phyloP scores from a whole-genome alignment of 768 basidiomycete genomes.

The Suillus fuscotomentosus region DNA sequence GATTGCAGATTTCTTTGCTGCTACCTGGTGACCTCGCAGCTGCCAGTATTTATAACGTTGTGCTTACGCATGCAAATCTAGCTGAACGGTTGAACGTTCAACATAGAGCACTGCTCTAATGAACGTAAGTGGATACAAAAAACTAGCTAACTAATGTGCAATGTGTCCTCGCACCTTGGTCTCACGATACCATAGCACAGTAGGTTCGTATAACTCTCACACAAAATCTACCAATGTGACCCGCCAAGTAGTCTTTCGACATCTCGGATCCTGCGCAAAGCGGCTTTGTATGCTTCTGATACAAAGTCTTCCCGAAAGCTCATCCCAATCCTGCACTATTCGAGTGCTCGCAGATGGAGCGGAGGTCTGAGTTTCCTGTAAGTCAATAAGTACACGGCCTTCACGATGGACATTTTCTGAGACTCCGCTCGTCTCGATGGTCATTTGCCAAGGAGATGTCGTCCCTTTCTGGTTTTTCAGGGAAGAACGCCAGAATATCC shows the following conservation, averaged over 20 bases:
- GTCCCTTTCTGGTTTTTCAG: conserved; percentile 10
- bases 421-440: neutral
- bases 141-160: conserved; percentile 7
- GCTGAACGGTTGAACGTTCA: neutral
- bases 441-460: neutral
- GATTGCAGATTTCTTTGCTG: too few relatives aligned
- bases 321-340: conserved; percentile 33
- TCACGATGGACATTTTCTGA: conserved; percentile 12
- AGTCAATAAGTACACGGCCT: conserved; percentile 21
- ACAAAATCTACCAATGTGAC: conserved; percentile 15
- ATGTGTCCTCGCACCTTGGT: neutral
- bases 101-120: neutral
- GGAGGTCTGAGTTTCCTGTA: conserved; percentile 13
- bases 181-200: neutral
- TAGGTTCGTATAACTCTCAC: neutral
- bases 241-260: conserved; percentile 21
- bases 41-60: neutral
- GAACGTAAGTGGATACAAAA: neutral
- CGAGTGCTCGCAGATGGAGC: neutral
- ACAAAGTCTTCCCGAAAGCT: conserved; percentile 28
- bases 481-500: conserved; percentile 27
- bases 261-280: conserved; percentile 23
- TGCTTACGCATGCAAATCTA: neutral
- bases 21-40: too few relatives aligned
- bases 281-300: conserved; percentile 20